Base-by-base conservation (phyloP, 768 basidiomycete species). In the Daedaleopsis nitida region DNA sequence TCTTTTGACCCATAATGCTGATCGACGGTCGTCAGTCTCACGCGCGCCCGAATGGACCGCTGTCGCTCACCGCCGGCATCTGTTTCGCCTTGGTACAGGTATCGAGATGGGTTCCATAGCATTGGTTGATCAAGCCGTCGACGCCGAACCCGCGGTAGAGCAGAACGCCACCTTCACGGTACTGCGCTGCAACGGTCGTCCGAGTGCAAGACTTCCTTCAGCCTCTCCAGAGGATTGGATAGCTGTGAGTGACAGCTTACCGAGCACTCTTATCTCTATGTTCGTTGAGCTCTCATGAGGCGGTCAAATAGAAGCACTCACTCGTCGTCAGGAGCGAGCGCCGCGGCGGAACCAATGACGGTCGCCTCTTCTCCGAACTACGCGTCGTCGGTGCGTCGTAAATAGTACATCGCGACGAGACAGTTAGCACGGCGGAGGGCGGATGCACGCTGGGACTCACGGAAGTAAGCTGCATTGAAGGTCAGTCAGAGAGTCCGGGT, bases 311-410 rank as follows among this genome's bases (percentile, higher is more conserved):
- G 53, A 27, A 43, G 35, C 23, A 75, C 89, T 75, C 69, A 94
- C 92, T 98, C 95, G 70, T 98, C 95, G 63, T 91, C 86, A 14
- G 75, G 71, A 58, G 85, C 87, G 65, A 96, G 81, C 10, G 88
- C 94, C 34, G 95, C 94, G 2, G 95, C 94, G 43, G 92, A 89
- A 9, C 94, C 94, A 27, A 95, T 83, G 48, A 96, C 86, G 4
- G 92, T 88, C 6, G 93, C 95, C 79, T 96, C 94, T 73, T 96
- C 94, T 34, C 94, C 94, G 70, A 94, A 77, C 90, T 94, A 71
- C 58, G 42, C 55, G 2, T 23, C 21, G 63, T 47, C 38, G 53
- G 38, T 24, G 19, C 3, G 23, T 17, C 5, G 23, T 7, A 9
- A 43, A 39, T 35, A 11, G 16, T 7, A 42, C 17, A 13, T 13